Conservation (phyloP, 257 asterid species). For the Paulownia fortunei region DNA sequence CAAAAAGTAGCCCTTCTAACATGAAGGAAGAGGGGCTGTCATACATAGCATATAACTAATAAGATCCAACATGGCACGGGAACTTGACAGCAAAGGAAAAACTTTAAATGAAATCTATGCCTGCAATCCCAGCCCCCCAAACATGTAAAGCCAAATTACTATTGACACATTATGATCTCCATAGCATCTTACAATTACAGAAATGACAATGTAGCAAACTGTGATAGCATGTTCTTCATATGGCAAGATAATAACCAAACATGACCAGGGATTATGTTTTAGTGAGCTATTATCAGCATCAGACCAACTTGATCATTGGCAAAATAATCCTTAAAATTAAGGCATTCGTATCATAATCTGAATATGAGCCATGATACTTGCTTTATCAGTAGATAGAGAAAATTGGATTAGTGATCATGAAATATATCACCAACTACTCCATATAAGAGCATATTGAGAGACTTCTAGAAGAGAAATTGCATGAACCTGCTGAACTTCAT, state of each 20-base stretch:
- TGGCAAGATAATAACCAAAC: background rate
- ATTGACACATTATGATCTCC: background rate
- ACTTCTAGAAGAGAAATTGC: conserved; percentile 22
- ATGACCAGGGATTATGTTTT: background rate
- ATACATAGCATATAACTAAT: background rate
- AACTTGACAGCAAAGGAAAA: background rate
- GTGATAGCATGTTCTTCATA: background rate
- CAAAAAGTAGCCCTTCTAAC: background rate
- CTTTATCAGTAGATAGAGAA: background rate
- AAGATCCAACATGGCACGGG: background rate
- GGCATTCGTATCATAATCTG: background rate
- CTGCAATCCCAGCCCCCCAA: background rate
- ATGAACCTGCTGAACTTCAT: conserved; percentile 91
- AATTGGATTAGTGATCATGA: background rate
- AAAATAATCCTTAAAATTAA: background rate
- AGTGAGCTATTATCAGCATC: background rate
- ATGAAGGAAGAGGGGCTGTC: background rate
- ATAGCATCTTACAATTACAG: background rate
- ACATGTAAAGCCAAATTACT: background rate
- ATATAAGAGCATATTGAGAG: conserved; percentile 22
- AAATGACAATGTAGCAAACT: background rate
- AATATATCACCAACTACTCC: conserved; percentile 16
- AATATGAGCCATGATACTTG: conserved; percentile 6
- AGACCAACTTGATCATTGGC: background rate
- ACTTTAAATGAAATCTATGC: background rate